Conservation (phyloP, 2,329 filamentous ascomycete genomes). For the Nothomitra cinnamomea region DNA sequence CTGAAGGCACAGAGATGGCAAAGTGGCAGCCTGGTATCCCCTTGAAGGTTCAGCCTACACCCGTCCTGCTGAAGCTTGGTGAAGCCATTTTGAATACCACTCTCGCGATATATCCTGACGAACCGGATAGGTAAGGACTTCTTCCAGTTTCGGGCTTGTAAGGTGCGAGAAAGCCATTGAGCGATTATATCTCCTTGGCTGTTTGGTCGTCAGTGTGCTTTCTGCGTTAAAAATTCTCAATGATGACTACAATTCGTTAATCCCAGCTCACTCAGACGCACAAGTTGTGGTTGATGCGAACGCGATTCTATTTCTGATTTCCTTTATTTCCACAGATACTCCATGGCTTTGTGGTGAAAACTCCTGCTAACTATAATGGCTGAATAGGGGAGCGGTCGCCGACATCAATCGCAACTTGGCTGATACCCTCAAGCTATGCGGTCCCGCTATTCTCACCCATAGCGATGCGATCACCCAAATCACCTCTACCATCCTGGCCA, state of each 20-base stretch:
- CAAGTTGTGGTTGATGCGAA: slow-evolving; percentile 76
- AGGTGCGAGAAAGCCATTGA: no score
- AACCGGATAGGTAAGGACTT: slow-evolving; percentile 73
- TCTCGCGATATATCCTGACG: slow-evolving; percentile 70
- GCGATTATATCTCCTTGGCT: no score
- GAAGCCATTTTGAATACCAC: slow-evolving; percentile 75
- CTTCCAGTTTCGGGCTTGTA: slow-evolving; percentile 11
- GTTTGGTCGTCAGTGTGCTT: slow-evolving; percentile 1
- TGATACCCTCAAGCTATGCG: slow-evolving; percentile 77
- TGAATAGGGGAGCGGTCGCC: slow-evolving; percentile 63
- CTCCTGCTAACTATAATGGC: slow-evolving; percentile 9
- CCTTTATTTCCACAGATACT: slow-evolving; percentile 12
- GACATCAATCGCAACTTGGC: slow-evolving; percentile 91
- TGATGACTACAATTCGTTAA: slow-evolving; percentile 88
- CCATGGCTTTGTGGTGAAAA: slow-evolving; percentile 8
- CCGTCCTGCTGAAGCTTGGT: slow-evolving; percentile 68
- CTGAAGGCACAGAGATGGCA: slow-evolving; percentile 56
- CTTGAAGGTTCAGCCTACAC: slow-evolving; percentile 59
- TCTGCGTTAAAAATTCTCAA: slow-evolving; percentile 21
- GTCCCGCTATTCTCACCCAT: slow-evolving; percentile 66
- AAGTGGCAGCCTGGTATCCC: slow-evolving; percentile 88
- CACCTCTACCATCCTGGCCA: slow-evolving; percentile 54
- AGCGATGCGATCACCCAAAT: slow-evolving; percentile 59
- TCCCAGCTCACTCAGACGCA: slow-evolving; percentile 99
- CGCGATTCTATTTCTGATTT: slow-evolving; percentile 39